These are phyloP conservation scores for Exophiala spinifera DNA, from an alignment of 2,329 filamentous ascomycete species.

Conservation along the genomic window DNA sequence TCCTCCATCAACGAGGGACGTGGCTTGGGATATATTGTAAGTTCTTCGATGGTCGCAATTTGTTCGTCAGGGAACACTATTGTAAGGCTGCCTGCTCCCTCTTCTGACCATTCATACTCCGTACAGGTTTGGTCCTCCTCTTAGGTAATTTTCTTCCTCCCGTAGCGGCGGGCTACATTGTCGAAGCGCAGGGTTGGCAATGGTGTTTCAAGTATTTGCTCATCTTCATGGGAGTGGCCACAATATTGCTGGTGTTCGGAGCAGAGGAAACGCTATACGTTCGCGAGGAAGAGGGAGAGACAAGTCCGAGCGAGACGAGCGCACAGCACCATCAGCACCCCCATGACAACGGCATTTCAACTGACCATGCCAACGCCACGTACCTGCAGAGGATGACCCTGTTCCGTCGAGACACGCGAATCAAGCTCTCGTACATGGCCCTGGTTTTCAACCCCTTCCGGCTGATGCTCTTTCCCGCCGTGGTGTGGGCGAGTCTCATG, in stretches of 20 bases:
- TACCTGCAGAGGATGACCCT: not conserved
- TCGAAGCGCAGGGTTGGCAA: conserved; percentile 35
- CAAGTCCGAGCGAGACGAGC: conserved; percentile 6
- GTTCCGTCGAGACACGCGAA: not conserved
- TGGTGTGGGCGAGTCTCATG: conserved; percentile 3
- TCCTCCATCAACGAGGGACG: not conserved
- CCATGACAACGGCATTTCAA: not conserved
- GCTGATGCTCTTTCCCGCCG: not conserved
- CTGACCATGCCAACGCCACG: not conserved
- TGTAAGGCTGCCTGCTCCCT: no score
- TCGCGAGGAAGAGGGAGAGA: conserved; percentile 26
- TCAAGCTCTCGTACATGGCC: not conserved
- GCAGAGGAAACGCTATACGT: conserved; percentile 1
- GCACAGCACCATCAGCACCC: no score
- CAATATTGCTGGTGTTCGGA: not conserved
- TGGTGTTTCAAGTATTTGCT: conserved; percentile 34
- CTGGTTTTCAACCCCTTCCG: not conserved
- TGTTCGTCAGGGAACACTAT: no score
- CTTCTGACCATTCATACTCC: no score
- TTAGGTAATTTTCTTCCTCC: conserved; percentile 17
- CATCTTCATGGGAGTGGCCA: not conserved
- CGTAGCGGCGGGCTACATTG: conserved; percentile 37
- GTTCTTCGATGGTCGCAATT: no score
- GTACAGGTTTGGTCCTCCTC: not conserved
- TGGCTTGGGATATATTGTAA: not conserved